phyloP scores from a whole-genome alignment of 2,329 filamentous ascomycete species.

The Fusarium kyushuense region DNA sequence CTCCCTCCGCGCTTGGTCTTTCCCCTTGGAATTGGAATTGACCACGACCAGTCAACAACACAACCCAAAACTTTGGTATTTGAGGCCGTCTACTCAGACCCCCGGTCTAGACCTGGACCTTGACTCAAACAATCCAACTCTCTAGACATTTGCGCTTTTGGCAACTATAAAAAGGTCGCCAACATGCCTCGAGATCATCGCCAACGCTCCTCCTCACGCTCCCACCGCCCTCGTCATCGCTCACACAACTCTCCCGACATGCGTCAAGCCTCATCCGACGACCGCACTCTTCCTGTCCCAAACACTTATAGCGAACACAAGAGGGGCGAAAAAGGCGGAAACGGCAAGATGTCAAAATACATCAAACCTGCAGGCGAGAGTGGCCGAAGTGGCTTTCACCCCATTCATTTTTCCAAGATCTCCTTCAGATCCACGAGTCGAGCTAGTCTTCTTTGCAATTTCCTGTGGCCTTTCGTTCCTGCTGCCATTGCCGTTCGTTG shows the following conservation, averaged over 20 bases:
- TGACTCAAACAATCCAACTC: not conserved
- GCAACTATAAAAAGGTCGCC: slow-evolving; percentile 6
- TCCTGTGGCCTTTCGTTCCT: slow-evolving; percentile 64
- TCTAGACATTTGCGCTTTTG: slow-evolving; percentile 2
- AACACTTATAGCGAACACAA: slow-evolving; percentile 43
- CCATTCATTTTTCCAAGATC: slow-evolving; percentile 58
- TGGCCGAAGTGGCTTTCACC: slow-evolving; percentile 59
- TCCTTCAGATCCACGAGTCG: slow-evolving; percentile 58
- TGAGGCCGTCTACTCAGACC: slow-evolving; percentile 8
- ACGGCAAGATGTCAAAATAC: slow-evolving; percentile 25
- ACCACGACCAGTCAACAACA: not conserved
- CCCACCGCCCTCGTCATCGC: slow-evolving; percentile 32
- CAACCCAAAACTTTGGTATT: slow-evolving; percentile 1
- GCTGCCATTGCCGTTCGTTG: slow-evolving; percentile 60
- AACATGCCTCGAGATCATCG: slow-evolving; percentile 29
- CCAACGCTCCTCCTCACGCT: slow-evolving; percentile 36
- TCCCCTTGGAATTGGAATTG: not conserved
- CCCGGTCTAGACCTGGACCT: slow-evolving; percentile 5
- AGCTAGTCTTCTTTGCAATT: slow-evolving; percentile 61
- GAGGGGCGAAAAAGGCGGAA: slow-evolving; percentile 10
- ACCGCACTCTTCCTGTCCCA: slow-evolving; percentile 45
- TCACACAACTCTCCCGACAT: slow-evolving; percentile 27
- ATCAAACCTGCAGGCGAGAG: slow-evolving; percentile 57
- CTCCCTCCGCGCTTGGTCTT: slow-evolving; percentile 7
- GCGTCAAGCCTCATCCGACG: slow-evolving; percentile 23